Evolutionary conservation across 805 yeast species (phyloP), one percentile per base, ranked within the genome.

Genomic region (Lipomyces sp.): DNA sequence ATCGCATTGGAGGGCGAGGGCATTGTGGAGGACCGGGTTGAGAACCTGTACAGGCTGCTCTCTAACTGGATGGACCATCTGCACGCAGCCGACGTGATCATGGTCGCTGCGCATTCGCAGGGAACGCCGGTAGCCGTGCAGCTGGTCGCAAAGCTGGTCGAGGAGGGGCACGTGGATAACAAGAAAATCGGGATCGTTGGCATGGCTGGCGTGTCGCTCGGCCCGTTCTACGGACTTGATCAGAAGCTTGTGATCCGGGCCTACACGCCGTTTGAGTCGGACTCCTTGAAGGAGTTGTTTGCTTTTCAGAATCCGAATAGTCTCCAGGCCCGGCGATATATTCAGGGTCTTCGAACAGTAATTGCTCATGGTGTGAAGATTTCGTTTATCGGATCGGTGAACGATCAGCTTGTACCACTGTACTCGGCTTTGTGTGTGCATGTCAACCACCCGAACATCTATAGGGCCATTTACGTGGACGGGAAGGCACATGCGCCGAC

Each of bases 1-100:
- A 86, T 91, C 50, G 97, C 98, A 0, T 73, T 91, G 34, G 98
- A 91, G 62, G 90, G 85, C 56, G 98, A 93, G 63, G 98, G 98
- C 1, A 86, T 83, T 63, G 83, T 93, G 5, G 79, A 86, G 58
- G 89, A 86, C 61, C 75, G 98, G 29, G 96, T 91, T 6, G 83
- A 82, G 35, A 86, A 80, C 61, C 87, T 91, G 60, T 84, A 81
- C 55, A 79, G 81, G 29, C 78, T 87, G 39, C 72, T 91, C 66
- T 72, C 74, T 58, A 82, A 81, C 63, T 86, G 91, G 87, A 65
- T 72, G 36, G 68, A 73, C n/a, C 76, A 74, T 31, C 69, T 85
- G 16, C 51, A 57, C 22, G 58, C 63, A 16, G 91, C 96, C 0
- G 98, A 91, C 67, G 84, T 84, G 56, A 79, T 91, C n/a, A 88